Percentiles rank a stretch among this genome's conserved stretches.
phyloP scores from a whole-genome alignment of 352 stramenopile genomes.

The Plasmopara muralis region DNA sequence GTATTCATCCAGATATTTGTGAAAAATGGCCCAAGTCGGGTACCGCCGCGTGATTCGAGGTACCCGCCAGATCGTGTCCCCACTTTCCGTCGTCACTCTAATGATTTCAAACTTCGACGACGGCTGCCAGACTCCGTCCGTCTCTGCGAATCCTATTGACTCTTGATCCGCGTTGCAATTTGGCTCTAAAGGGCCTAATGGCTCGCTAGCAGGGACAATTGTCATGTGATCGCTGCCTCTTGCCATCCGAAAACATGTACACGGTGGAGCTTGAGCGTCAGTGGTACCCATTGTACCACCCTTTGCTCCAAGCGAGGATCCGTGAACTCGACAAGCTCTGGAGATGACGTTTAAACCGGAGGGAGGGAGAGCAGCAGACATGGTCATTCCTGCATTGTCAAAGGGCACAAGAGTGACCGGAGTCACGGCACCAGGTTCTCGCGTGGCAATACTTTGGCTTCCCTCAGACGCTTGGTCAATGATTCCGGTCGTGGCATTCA shows the following conservation, averaged over 20 bases:
- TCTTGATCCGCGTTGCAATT: slow-evolving; percentile 20
- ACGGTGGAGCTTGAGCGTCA: slow-evolving; percentile 8
- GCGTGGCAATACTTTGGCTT: slow-evolving; percentile 10
- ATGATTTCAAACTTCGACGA: slow-evolving; percentile 21
- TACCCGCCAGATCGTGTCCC: slow-evolving; percentile 33
- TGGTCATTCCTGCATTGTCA: slow-evolving; percentile 18
- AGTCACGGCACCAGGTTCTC: slow-evolving; percentile 11
- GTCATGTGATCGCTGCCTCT: slow-evolving; percentile 19
- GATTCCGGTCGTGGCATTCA: slow-evolving; percentile 1
- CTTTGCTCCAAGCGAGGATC: slow-evolving; percentile 6
- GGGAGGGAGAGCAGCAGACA: slow-evolving; percentile 1
- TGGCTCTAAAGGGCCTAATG: slow-evolving; percentile 4
- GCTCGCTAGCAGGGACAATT: slow-evolving; percentile 23
- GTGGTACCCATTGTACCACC: not conserved
- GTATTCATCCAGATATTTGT: slow-evolving; percentile 53
- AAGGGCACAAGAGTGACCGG: slow-evolving; percentile 14
- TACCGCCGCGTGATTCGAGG: slow-evolving; percentile 43
- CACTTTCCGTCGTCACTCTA: slow-evolving; percentile 11
- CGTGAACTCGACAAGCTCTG: slow-evolving; percentile 23
- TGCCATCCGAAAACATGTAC: slow-evolving; percentile 33
- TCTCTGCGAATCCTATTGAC: slow-evolving; percentile 19
- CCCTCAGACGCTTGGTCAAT: slow-evolving; percentile 2
- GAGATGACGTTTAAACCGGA: slow-evolving; percentile 22
- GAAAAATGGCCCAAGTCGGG: slow-evolving; percentile 48
- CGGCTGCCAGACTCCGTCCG: slow-evolving; percentile 25